Conservation (phyloP, 2,329 filamentous ascomycete species). For the Xylariaceae sp. region DNA sequence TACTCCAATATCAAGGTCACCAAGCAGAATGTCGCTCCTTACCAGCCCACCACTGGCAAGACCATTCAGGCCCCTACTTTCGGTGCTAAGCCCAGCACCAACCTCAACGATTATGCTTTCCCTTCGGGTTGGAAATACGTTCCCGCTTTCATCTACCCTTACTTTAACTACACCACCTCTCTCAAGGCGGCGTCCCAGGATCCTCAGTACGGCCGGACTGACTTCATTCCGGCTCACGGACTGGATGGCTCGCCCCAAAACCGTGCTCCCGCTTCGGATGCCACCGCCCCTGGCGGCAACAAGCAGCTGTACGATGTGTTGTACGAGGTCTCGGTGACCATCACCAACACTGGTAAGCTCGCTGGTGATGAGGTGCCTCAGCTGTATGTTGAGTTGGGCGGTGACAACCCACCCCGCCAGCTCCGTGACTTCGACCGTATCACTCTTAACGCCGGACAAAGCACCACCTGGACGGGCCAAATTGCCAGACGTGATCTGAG, state of each 20-base stretch:
- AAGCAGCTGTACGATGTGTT: slow-evolving; percentile 62
- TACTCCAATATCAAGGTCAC: slow-evolving; percentile 64
- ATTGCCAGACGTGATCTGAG: slow-evolving; percentile 78
- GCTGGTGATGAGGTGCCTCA: slow-evolving; percentile 70
- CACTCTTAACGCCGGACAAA: slow-evolving; percentile 65
- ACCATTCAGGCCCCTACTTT: slow-evolving; percentile 62
- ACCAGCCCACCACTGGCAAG: slow-evolving; percentile 57
- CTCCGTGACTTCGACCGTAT: slow-evolving; percentile 82
- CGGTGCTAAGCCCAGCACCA: slow-evolving; percentile 59
- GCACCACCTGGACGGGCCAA: slow-evolving; percentile 60
- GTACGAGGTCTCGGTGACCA: slow-evolving; percentile 62
- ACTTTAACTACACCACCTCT: slow-evolving; percentile 60
- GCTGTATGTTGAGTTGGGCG: slow-evolving; percentile 77
- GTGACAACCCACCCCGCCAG: slow-evolving; percentile 61
- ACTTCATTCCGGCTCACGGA: slow-evolving; percentile 59
- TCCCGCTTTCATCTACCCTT: slow-evolving; percentile 64
- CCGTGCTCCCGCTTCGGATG: slow-evolving; percentile 41
- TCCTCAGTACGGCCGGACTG: slow-evolving; percentile 55
- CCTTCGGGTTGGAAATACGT: slow-evolving; percentile 53
- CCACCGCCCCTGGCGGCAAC: slow-evolving; percentile 56
- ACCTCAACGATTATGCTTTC: slow-evolving; percentile 64
- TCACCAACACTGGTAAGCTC: slow-evolving; percentile 66
- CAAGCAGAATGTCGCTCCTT: slow-evolving; percentile 46
- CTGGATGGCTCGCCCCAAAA: slow-evolving; percentile 55
- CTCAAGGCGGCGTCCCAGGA: slow-evolving; percentile 52